Conservation (phyloP, 148 eudicot species). For the Amaranthus hypochondriacus region DNA sequence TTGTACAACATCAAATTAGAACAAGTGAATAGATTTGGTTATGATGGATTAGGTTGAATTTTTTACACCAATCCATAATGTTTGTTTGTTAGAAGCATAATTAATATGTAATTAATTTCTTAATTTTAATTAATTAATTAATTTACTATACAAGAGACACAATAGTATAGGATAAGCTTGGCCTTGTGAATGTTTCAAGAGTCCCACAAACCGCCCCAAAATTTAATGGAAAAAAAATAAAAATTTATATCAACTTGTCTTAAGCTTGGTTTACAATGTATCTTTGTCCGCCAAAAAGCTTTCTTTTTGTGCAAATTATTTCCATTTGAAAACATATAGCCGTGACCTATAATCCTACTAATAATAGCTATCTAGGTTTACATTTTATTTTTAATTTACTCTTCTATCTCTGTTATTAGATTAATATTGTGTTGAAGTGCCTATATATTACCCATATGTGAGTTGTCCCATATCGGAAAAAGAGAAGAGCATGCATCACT, state of each 20-base stretch:
- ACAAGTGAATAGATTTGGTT: constrained; percentile 13
- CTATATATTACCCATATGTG: too few species aligned
- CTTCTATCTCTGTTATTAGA: not conserved
- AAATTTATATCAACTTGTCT: constrained; percentile 28
- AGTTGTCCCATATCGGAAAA: too few species aligned
- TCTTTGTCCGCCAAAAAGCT: constrained; percentile 15
- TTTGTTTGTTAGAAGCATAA: constrained; percentile 12
- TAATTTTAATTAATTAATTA: too few species aligned
- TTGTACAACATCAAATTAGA: constrained; percentile 10
- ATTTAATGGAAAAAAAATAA: not conserved
- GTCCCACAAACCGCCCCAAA: constrained; percentile 80
- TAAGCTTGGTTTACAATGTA: constrained; percentile 46
- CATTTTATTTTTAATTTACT: not conserved
- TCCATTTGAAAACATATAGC: too few species aligned
- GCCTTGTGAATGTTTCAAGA: constrained; percentile 14
- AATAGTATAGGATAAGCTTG: constrained; percentile 8
- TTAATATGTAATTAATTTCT: too few species aligned
- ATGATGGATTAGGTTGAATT: constrained; percentile 21
- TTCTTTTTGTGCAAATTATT: constrained; percentile 2
- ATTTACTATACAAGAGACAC: constrained; percentile 17
- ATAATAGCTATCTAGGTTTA: too few species aligned
- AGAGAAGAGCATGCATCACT: too few species aligned
- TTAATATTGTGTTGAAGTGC: not conserved
- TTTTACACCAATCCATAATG: constrained; percentile 4
- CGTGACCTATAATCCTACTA: too few species aligned